Base-by-base conservation (phyloP, 2,329 filamentous ascomycete species). In the Dactylonectria estremocensis region DNA sequence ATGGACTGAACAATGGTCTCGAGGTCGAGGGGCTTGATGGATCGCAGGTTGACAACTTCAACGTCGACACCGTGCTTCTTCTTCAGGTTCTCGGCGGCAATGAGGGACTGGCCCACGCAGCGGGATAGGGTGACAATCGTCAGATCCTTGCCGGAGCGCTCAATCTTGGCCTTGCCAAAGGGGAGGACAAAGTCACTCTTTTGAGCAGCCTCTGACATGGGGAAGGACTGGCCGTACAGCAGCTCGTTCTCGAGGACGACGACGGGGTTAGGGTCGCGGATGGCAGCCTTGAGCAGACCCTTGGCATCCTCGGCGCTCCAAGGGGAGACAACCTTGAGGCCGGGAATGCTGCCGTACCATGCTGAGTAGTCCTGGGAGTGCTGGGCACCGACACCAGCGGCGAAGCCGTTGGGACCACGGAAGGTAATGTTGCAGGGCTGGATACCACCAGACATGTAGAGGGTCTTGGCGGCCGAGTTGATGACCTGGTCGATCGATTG, bases 371-470 rank as follows among this genome's bases (percentile, higher is more conserved):
- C 96, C 87, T 99, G 96, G 59, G 96, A 98, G 89, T 99, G 96
- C 88, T 99, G 96, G 68, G 96, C 96, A 73, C 87, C 96, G 78
- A 99, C 96, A 89, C 96, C 96, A 69, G 95, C 81, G 70, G 96
- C 96, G 83, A 99, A 99, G 79, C 96, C 96, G 86, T 99, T 99
- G 84, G 96, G 96, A 61, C 96, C 96, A 82, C 96, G 95, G 92
- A 99, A 99, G 77, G 96, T 98, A 85, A 99, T 95, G 88, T 98
- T 98, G 87, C 96, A 99, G 78, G 96, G 96, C 86, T 99, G 96
- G 83, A 98, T 98, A 83, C 96, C 96, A 78, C 96, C 96, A 72
- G 96, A 98, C 96, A 99, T 99, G 89, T 99, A 99, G 80, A 99
- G 95, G 65, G 96, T 99, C 90, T 99, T 99, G 80, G 95, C 96